Base-by-base conservation (phyloP, 805 yeast genomes). In the Spathaspora girioi region DNA sequence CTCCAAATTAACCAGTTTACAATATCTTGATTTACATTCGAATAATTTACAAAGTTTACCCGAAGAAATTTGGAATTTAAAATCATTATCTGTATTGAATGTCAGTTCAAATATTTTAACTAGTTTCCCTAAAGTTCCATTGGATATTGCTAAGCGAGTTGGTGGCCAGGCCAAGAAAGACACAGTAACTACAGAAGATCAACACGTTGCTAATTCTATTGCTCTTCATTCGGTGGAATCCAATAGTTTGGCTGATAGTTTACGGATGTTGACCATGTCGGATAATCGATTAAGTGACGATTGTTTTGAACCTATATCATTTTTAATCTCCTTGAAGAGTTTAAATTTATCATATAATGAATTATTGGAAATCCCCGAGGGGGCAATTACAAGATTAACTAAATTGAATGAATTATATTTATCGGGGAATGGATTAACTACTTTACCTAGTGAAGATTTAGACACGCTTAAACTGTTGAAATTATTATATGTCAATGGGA, bases 311-410 rank as follows among this genome's bases (percentile, higher is more conserved):
- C 75, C 81, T 3, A 71, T 94, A 31, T 79, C 88, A 5, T 69
- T 77, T 46, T 78, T 89, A 55, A 63, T 71, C 1, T 80, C 83
- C 47, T 68, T 94, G 56, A 80, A 78, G 52, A 65, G 78, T 1
- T 72, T 94, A 58, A 91, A 93, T 59, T 66, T 94, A 50, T 82
- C 96, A 0, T 93, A 93, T 66, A 94, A 94, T 61, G 92, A 85
- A 55, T 67, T 94, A 31, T 70, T 86, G 35, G 98, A 93, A 58
- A 81, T 93, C 26, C 96, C 97, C 0, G 67, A 74, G 17, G 89
- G 96, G n/a, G 81, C 84, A 2, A 63, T 89, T 11, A 68, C 81
- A 29, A 76, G 84, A 43, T 70, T 89, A 54, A 69, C 75, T 1
- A 71, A 73, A 31, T 69, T 94, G 54, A 77, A 77, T 5, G 89